Evolutionary conservation across 306 rosid species (phyloP).

Genomic region (Gynostemma pentaphyllum): DNA sequence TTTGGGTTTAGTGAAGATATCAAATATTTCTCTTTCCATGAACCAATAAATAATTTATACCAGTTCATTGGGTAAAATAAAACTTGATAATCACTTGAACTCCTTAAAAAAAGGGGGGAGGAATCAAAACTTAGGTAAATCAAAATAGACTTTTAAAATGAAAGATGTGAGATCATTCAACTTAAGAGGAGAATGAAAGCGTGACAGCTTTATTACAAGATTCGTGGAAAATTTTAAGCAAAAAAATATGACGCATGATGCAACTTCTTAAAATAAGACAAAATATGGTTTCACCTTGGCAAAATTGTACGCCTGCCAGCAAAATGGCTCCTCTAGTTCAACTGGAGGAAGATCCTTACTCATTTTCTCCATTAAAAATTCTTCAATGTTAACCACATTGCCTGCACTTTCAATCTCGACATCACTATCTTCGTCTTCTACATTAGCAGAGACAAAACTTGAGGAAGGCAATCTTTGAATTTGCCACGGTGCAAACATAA

Average conservation of each 20-base stretch:
- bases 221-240: not conserved
- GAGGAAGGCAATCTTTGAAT: conserved; percentile 33
- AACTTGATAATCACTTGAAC: too few relatives aligned
- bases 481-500: conserved; percentile 83
- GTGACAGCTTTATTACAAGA: not conserved
- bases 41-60: too few relatives aligned
- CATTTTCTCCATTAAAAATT: conserved; percentile 74
- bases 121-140: too few relatives aligned
- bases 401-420: conserved; percentile 55
- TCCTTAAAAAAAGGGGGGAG: too few relatives aligned
- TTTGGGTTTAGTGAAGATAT: too few relatives aligned
- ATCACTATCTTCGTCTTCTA: conserved; percentile 70
- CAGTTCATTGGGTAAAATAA: too few relatives aligned
- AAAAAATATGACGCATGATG: not conserved
- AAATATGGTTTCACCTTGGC: conserved; percentile 51
- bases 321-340: conserved; percentile 95
- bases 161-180: not conserved
- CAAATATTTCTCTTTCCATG: too few relatives aligned
- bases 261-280: conserved; percentile 5
- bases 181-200: not conserved
- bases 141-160: too few relatives aligned
- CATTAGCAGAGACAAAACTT: conserved; percentile 30
- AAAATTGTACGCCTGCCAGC: conserved; percentile 93
- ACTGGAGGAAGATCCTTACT: conserved; percentile 87
- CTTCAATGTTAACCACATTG: conserved; percentile 64